Base-by-base conservation (phyloP, 2,329 filamentous ascomycete genomes). In the Clonostachys sp. region DNA sequence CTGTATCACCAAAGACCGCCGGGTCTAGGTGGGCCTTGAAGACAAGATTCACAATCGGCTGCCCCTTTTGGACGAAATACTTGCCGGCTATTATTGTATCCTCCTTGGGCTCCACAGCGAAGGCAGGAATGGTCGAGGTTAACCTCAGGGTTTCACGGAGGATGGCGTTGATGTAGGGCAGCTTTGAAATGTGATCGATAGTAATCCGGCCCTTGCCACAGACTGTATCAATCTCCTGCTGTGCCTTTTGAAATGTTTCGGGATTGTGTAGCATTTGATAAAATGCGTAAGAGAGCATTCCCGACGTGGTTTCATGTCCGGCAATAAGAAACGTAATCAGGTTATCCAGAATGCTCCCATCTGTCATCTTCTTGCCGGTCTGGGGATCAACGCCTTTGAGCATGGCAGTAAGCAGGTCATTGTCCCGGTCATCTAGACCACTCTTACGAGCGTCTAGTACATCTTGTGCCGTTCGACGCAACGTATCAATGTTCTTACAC, bases 271-370 rank as follows among this genome's bases (percentile, higher is more conserved):
- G 58, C 3, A 87, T 66, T 50, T 80, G 74, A 57, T 80, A 82
- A 48, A 84, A 74, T 0, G 76, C 65, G 57, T 87, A 89, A 0
- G 82, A 78, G 12, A 90, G 62, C 14, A 85, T 65, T 3, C 84
- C 85, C 2, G 82, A 81, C 0, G 86, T 86, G 0, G 87, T 91
- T 55, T 89, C 86, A 52, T 88, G 85, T 83, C 83, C 57, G 35
- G 83, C 83, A 55, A 86, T 83, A 12, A 89, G 63, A 53, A 89
- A 89, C 0, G 85, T 89, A 50, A 87, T 83, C 66, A 90, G 80
- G 53, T 90, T 87, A 59, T 85, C 74, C 14, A 80, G 75, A 51
- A 89, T 86, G 44, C 73, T 78, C 5, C 77, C 70, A 50, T 87
- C 82, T 2, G 70, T 76, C 53, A 90, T 66, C n/a, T 74, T 75